Conservation (phyloP, 495 filamentous ascomycete species). For the Xylaria castorea region DNA sequence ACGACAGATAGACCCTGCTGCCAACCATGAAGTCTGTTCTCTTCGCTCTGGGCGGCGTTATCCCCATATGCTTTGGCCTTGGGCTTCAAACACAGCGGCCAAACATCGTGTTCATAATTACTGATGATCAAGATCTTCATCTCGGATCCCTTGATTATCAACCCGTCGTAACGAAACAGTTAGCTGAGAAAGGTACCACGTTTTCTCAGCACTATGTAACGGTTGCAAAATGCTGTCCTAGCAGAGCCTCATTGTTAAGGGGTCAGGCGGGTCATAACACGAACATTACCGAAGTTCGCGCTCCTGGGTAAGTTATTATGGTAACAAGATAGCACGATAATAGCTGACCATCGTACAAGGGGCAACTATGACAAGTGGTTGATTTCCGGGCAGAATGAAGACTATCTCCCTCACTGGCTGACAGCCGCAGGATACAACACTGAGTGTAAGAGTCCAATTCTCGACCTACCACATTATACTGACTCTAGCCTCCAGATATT, state of each 20-base stretch:
- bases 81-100: slow-evolving; percentile 31
- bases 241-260: slow-evolving; percentile 59
- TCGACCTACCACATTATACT: background rate
- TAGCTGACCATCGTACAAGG: background rate
- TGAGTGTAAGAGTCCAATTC: slow-evolving; percentile 34
- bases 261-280: slow-evolving; percentile 66
- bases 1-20: background rate
- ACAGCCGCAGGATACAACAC: slow-evolving; percentile 60
- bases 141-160: slow-evolving; percentile 55
- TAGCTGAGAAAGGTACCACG: slow-evolving; percentile 51
- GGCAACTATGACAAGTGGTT: slow-evolving; percentile 56
- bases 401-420: slow-evolving; percentile 65
- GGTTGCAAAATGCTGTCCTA: slow-evolving; percentile 54
- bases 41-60: background rate
- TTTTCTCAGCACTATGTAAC: slow-evolving; percentile 59
- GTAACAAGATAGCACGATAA: background rate
- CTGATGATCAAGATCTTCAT: slow-evolving; percentile 61
- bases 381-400: slow-evolving; percentile 59
- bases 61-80: slow-evolving; percentile 2
- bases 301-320: slow-evolving; percentile 40
- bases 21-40: background rate
- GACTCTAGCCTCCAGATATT: slow-evolving; percentile 35
- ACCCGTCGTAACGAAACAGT: slow-evolving; percentile 44
- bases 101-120: slow-evolving; percentile 61
- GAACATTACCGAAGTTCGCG: slow-evolving; percentile 64